phyloP scores from a whole-genome alignment of 257 asterid species.

The Nicotiana knightiana region DNA sequence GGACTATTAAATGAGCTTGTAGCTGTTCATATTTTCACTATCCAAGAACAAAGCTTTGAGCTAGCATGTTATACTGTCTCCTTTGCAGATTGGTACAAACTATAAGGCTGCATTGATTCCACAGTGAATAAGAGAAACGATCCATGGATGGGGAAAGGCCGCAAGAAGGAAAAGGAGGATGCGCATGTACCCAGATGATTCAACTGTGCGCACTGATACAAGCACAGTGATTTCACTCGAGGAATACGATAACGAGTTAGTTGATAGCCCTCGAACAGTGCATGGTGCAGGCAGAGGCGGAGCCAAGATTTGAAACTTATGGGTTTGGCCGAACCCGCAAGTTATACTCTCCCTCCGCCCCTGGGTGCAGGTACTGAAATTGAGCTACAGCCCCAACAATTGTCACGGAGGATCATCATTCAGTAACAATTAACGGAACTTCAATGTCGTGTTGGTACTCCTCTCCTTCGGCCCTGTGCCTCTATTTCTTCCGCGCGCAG shows the following conservation, averaged over 20 bases:
- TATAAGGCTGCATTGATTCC: conserved; percentile 91
- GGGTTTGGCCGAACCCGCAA: no score
- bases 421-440: conserved; percentile 31
- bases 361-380: conserved; percentile 23
- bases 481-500: conserved; percentile 37
- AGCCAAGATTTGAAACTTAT: no score
- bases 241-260: conserved; percentile 45
- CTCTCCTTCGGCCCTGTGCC: conserved; percentile 67
- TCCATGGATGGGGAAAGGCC: conserved; percentile 91
- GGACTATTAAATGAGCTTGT: background rate
- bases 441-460: conserved; percentile 55
- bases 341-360: no score
- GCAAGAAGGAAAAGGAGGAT: conserved; percentile 65
- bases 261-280: conserved; percentile 50
- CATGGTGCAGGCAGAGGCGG: background rate
- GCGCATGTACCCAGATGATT: conserved; percentile 54
- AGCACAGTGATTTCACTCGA: conserved; percentile 81
- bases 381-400: conserved; percentile 44
- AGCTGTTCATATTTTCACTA: background rate
- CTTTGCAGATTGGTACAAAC: conserved; percentile 86
- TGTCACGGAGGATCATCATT: conserved; percentile 17
- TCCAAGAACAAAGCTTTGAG: background rate
- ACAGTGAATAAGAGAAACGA: conserved; percentile 66
- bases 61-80: background rate
- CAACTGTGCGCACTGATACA: conserved; percentile 69